These are phyloP conservation scores for Calamus simplicifolius DNA, from an alignment of 176 grass and related monocot genomes.

Conservation along the genomic window DNA sequence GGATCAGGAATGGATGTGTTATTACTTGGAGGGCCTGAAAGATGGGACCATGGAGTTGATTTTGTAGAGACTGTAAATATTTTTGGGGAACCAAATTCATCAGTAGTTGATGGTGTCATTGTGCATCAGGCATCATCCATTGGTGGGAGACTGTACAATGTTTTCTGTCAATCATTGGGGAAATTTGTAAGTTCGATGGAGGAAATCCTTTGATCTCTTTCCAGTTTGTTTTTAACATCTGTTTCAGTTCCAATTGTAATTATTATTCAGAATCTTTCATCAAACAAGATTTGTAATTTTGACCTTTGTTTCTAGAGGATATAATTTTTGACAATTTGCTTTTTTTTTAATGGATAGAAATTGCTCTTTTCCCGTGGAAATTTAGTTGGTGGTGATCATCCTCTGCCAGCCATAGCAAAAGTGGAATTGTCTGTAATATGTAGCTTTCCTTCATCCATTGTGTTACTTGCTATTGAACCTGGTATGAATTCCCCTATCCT, in stretches of 20 bases:
- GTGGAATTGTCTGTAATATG: conserved; percentile 65
- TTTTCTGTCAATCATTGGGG: conserved; percentile 66
- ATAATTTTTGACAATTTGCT: conserved; percentile 1
- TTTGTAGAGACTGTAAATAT: conserved; percentile 72
- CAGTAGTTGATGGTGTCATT: conserved; percentile 25
- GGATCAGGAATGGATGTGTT: conserved; percentile 80
- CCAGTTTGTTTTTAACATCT: no score
- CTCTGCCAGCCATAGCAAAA: conserved; percentile 44
- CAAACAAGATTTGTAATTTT: no score
- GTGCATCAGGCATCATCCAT: conserved; percentile 50
- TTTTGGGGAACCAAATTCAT: conserved; percentile 33
- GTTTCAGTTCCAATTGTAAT: no score
- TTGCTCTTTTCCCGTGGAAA: conserved; percentile 88
- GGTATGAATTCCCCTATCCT: conserved; percentile 68
- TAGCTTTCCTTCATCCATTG: conserved; percentile 66
- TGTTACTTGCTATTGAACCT: conserved; percentile 93
- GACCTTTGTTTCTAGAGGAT: no score
- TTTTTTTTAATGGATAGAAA: conserved; percentile 50
- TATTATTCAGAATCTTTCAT: no score
- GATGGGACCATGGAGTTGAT: conserved; percentile 61
- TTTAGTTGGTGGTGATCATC: conserved; percentile 76
- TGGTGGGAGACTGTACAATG: conserved; percentile 29
- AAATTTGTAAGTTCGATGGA: conserved; percentile 53
- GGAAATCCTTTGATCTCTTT: no score
- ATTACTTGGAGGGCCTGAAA: conserved; percentile 83